A percentile compares a stretch with the other conserved stretches of the same genome.
Evolutionary conservation across 176 grass and related monocot species (phyloP).

Genomic region (Stipa capillata): DNA sequence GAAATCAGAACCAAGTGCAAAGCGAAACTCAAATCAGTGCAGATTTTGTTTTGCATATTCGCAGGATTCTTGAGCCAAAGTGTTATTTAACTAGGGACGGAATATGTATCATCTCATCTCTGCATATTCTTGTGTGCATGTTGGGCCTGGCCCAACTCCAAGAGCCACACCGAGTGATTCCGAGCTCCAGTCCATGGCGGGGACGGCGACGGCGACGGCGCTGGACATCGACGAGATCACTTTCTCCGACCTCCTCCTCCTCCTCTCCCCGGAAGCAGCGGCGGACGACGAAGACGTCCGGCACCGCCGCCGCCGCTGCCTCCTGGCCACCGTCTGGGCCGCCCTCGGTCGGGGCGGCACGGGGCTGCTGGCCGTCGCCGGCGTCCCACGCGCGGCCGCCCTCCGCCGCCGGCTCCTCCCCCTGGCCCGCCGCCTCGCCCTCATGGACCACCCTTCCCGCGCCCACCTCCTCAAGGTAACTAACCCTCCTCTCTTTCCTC

Average conservation of each 20-base stretch:
- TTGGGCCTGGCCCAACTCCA: no score
- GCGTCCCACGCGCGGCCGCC: constrained; percentile 29
- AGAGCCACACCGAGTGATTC: no score
- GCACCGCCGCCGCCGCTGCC: background rate
- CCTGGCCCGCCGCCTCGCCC: constrained; percentile 52
- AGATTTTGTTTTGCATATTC: no score
- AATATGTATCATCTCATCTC: no score
- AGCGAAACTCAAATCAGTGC: no score
- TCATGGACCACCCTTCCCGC: constrained; percentile 50
- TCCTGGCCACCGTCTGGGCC: constrained; percentile 21
- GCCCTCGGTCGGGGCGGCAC: constrained; percentile 49
- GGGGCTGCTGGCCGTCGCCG: constrained; percentile 46
- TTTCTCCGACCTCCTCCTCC: constrained; percentile 48
- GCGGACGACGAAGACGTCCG: background rate
- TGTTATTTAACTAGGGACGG: no score
- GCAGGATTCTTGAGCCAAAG: no score
- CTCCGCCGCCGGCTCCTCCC: constrained; percentile 57
- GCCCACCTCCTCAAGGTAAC: constrained; percentile 54
- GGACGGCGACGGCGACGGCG: background rate
- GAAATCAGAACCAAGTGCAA: no score
- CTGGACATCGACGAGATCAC: constrained; percentile 48
- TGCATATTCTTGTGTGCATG: no score
- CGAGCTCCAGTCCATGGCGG: background rate
- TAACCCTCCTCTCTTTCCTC: background rate
- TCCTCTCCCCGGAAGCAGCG: constrained; percentile 4